These are phyloP conservation scores for Dictyostelium capitatum DNA, from an alignment of 78 protist species.

Conservation along the genomic window DNA sequence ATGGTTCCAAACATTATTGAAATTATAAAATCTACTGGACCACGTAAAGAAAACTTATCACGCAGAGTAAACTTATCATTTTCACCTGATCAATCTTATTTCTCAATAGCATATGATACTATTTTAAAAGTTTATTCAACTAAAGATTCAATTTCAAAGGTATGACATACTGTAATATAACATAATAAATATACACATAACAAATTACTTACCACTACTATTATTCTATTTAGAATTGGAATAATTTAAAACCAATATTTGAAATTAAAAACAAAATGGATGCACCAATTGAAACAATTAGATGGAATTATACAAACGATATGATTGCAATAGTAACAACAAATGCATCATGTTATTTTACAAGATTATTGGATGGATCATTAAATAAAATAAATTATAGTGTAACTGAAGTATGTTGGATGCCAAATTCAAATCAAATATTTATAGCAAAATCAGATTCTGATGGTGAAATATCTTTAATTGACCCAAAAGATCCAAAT, in stretches of 20 bases:
- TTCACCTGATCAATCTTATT: background rate
- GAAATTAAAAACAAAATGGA: background rate
- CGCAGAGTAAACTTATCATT: background rate
- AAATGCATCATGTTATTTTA: background rate
- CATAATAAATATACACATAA: background rate
- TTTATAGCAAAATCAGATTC: too few species aligned
- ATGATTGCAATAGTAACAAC: background rate
- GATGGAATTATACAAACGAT: constrained; percentile 2
- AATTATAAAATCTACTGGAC: background rate
- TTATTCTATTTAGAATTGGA: background rate
- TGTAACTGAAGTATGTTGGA: background rate
- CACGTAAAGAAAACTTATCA: background rate
- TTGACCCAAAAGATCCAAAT: background rate
- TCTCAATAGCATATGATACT: background rate
- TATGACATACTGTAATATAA: background rate
- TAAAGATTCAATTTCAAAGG: constrained; percentile 8
- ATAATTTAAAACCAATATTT: background rate
- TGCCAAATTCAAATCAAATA: too few species aligned
- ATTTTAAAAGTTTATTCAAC: constrained; percentile 12
- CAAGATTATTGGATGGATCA: background rate
- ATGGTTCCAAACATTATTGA: background rate
- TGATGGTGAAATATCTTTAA: background rate
- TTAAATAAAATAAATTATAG: background rate
- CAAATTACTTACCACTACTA: background rate
- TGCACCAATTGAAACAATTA: background rate